Percentiles rank a stretch among this genome's conserved stretches.
These are phyloP conservation scores for Globisporangium spinosum DNA, from an alignment of 352 stramenopile genomes.

Conservation along the genomic window DNA sequence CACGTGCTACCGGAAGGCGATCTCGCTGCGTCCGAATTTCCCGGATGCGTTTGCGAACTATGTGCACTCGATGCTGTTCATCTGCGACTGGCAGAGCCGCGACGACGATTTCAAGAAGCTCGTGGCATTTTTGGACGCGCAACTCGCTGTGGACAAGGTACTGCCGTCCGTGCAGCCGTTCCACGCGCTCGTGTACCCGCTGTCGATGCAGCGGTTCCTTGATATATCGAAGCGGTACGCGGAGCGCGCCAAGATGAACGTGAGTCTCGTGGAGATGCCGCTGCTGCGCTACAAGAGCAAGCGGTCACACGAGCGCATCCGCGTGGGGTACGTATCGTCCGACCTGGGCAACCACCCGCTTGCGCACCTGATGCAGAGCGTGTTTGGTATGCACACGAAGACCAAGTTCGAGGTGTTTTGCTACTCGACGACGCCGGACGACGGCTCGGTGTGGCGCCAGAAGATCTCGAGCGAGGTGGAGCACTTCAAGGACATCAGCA, in stretches of 20 bases:
- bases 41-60: constrained; percentile 92
- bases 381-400: constrained; percentile 89
- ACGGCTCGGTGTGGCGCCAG: constrained; percentile 77
- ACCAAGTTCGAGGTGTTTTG: constrained; percentile 89
- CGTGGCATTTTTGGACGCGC: constrained; percentile 17
- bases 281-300: constrained; percentile 69
- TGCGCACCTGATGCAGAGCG: constrained; percentile 88
- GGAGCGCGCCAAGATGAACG: constrained; percentile 81
- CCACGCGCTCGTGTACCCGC: constrained; percentile 89
- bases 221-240: constrained; percentile 79
- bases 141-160: constrained; percentile 22
- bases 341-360: constrained; percentile 92
- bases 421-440: constrained; percentile 78
- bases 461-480: constrained; percentile 85
- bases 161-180: constrained; percentile 91
- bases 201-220: constrained; percentile 74
- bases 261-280: constrained; percentile 82
- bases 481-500: constrained; percentile 85
- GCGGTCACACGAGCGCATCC: constrained; percentile 58
- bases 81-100: constrained; percentile 90
- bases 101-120: constrained; percentile 77
- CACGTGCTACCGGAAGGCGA: constrained; percentile 90
- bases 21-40: constrained; percentile 88
- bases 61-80: constrained; percentile 89
- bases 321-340: constrained; percentile 88